phyloP scores from a whole-genome alignment of 371 early-diverging fungal genomes.

The Capniomyces stellatus region DNA sequence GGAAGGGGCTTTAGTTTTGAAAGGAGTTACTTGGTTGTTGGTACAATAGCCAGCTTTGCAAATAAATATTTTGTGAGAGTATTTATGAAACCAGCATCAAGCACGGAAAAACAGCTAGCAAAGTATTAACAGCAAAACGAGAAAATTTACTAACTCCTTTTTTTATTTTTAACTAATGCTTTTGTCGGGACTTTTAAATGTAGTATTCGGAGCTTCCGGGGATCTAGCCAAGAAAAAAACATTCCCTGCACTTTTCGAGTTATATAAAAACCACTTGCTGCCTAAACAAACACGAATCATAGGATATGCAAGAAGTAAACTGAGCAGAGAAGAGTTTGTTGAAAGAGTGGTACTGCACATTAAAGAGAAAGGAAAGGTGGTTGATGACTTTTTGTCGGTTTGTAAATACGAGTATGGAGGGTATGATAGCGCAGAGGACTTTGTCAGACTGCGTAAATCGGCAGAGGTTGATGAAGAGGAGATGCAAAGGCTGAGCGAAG shows the following conservation, averaged over 20 bases:
- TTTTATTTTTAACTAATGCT: no score
- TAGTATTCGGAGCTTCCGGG: slow-evolving; percentile 83
- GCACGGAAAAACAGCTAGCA: slow-evolving; percentile 10
- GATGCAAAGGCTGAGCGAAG: slow-evolving; percentile 2
- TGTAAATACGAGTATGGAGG: slow-evolving; percentile 75
- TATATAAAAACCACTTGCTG: slow-evolving; percentile 57
- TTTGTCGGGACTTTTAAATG: slow-evolving; percentile 15
- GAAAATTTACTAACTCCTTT: no score
- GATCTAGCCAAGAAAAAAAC: slow-evolving; percentile 96
- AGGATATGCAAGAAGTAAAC: slow-evolving; percentile 87
- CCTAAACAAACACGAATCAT: slow-evolving; percentile 60
- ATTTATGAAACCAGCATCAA: neutral
- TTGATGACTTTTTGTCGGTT: slow-evolving; percentile 42
- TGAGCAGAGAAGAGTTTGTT: slow-evolving; percentile 57
- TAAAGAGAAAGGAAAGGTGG: slow-evolving; percentile 38
- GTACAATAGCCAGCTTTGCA: neutral
- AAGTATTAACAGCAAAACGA: slow-evolving; percentile 4
- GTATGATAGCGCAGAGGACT: slow-evolving; percentile 71
- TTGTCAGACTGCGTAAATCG: slow-evolving; percentile 35
- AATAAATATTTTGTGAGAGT: neutral
- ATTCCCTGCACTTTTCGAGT: slow-evolving; percentile 86
- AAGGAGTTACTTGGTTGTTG: neutral
- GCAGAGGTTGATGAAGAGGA: slow-evolving; percentile 26
- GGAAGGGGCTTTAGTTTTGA: no score
- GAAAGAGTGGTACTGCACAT: slow-evolving; percentile 49